Evolutionary conservation across 805 yeast genomes (phyloP), one percentile per base, ranked within the genome.

Genomic region (Lachancea fermentati): DNA sequence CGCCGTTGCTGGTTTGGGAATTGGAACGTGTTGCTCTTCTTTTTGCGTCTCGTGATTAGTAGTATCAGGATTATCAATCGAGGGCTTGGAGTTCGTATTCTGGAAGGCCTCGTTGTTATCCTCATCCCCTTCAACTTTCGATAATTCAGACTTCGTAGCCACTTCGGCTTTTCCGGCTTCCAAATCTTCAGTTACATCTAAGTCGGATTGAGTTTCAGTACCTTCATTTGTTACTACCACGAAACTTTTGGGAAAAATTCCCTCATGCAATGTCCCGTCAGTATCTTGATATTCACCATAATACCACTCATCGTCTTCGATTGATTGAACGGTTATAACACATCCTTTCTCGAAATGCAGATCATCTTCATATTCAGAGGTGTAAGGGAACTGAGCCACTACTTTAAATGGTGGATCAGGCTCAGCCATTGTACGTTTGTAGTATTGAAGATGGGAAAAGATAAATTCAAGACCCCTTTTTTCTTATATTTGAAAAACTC

Each of bases 251-350:
- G 98, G 98, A 53, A 93, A 93, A 67, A 89, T 80, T 5, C 98
- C 98, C 15, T 74, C 62, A 33, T 65, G 62, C 18, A 50, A 32
- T 7, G 47, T 54, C 4, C 85, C 85, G 14, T 41, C 31, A 1
- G 43, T 28, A 44, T 66, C 73, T 3, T 52, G 54, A 51, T 74
- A 83, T 4, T 70, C 65, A 3, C 98, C 98, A 30, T 74, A 68
- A 56, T 76, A 83, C 97, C 97, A 93, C 47, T 89, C 96, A 5
- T 80, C 95, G 60, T 91, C 97, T 50, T 87, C 96, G 39, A 85
- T 70, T 29, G 76, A 78, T 4, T 81, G 78, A 19, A 91, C 96
- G 3, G 78, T 75, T 48, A 91, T 81, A 19, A 74, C 48, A 58
- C 84, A 87, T 15, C 84, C 89, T 4, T 68, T 75, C 0, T 61